Conservation (phyloP, 2,329 filamentous ascomycete species). For the Bertia moriformis region DNA sequence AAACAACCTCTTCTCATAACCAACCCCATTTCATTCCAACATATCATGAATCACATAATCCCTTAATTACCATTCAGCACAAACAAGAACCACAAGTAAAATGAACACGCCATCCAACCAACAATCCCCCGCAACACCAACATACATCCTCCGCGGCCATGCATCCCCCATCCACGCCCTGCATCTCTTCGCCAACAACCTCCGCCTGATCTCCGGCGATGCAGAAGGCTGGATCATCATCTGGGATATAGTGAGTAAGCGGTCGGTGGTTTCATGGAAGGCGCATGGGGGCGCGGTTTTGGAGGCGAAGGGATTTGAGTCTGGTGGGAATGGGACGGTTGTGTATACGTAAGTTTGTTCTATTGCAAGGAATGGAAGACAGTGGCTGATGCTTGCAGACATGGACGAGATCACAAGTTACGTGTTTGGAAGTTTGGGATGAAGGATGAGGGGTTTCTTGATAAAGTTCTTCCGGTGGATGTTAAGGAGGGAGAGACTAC, state of each 20-base stretch:
- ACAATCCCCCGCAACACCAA: constrained; percentile 33
- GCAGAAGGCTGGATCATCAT: constrained; percentile 77
- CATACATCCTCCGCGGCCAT: constrained; percentile 73
- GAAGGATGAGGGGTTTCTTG: constrained; percentile 48
- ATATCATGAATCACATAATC: no score
- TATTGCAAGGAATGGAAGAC: no score
- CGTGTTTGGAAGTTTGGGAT: constrained; percentile 64
- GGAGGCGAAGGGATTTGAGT: constrained; percentile 56
- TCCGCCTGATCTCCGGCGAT: constrained; percentile 71
- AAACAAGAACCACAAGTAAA: no score
- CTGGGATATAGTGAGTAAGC: constrained; percentile 73
- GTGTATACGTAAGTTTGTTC: constrained; percentile 4
- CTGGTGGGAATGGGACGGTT: constrained; percentile 5
- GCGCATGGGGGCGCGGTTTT: constrained; percentile 69
- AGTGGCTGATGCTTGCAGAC: constrained; percentile 41
- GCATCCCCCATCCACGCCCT: constrained; percentile 65
- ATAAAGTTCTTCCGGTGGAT: constrained; percentile 59
- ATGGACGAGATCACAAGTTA: constrained; percentile 78
- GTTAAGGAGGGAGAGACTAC: constrained; percentile 10
- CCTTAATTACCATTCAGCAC: no score
- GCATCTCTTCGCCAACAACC: constrained; percentile 58
- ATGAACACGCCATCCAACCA: constrained; percentile 10
- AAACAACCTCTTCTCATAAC: no score
- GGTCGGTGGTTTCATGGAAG: constrained; percentile 72
- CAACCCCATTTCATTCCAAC: no score